Evolutionary conservation across 2,329 filamentous ascomycete species (phyloP).

Genomic region (Epichloe glyceriae): DNA sequence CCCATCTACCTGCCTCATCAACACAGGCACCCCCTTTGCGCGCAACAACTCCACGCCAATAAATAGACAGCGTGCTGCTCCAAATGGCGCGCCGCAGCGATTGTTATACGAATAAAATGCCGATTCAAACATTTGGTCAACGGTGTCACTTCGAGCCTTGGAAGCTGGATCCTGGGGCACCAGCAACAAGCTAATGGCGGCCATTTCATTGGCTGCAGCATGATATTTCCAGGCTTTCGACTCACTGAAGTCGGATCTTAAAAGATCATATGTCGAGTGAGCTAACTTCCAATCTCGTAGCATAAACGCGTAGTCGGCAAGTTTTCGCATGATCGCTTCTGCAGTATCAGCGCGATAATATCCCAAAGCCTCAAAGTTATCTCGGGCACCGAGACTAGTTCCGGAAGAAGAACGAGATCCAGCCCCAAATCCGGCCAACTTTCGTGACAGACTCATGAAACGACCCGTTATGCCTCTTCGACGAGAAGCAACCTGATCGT

Average conservation of each 20-base stretch:
- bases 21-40: slow-evolving; percentile 66
- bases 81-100: slow-evolving; percentile 66
- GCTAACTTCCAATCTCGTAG: slow-evolving; percentile 90
- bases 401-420: slow-evolving; percentile 47
- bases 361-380: slow-evolving; percentile 69
- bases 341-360: slow-evolving; percentile 75
- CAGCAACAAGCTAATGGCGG: slow-evolving; percentile 69
- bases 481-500: slow-evolving; percentile 88
- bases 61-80: slow-evolving; percentile 64
- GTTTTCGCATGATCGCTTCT: slow-evolving; percentile 82
- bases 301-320: slow-evolving; percentile 96
- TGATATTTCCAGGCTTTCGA: slow-evolving; percentile 97
- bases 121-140: slow-evolving; percentile 80
- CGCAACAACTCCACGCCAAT: slow-evolving; percentile 73
- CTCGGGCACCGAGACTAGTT: slow-evolving; percentile 34
- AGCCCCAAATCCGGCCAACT: slow-evolving; percentile 72
- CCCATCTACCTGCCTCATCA: slow-evolving; percentile 83
- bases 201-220: slow-evolving; percentile 91
- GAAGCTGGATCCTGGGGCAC: slow-evolving; percentile 58
- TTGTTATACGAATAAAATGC: slow-evolving; percentile 88
- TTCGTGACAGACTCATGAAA: slow-evolving; percentile 88
- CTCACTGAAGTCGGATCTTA: slow-evolving; percentile 79
- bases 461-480: slow-evolving; percentile 78
- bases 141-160: slow-evolving; percentile 65
- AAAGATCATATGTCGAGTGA: slow-evolving; percentile 79